These are phyloP conservation scores for Staphylotrichum tortipilum DNA, from an alignment of 495 filamentous ascomycete species.

Conservation along the genomic window DNA sequence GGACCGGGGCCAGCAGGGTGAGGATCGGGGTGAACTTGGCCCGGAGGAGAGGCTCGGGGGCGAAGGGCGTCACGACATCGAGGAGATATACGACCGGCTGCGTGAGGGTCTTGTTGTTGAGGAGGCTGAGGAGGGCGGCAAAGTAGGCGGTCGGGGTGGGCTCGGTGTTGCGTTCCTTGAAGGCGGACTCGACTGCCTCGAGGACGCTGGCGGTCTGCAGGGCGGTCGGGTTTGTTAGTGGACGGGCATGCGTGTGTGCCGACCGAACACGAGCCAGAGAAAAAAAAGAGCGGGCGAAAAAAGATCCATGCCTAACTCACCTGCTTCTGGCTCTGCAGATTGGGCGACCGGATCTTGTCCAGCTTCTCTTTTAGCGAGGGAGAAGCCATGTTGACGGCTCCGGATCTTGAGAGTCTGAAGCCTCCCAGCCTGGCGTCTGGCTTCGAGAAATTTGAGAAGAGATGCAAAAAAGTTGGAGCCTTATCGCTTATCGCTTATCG, in stretches of 20 bases:
- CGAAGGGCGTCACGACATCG: constrained; percentile 74
- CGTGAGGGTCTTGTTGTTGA: constrained; percentile 78
- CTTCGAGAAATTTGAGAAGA: constrained; percentile 19
- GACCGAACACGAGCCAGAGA: too few species aligned
- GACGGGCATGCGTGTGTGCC: too few species aligned
- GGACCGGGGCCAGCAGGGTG: constrained; percentile 69
- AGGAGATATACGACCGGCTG: constrained; percentile 91
- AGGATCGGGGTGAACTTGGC: constrained; percentile 93
- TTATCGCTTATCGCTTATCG: constrained; percentile 18
- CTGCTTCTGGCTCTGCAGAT: constrained; percentile 90
- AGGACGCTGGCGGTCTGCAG: constrained; percentile 76
- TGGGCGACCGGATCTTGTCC: constrained; percentile 91
- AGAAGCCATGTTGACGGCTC: constrained; percentile 34
- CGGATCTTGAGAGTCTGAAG: constrained; percentile 8
- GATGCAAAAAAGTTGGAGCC: constrained; percentile 23
- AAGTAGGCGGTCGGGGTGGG: constrained; percentile 86
- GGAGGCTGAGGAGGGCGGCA: constrained; percentile 84
- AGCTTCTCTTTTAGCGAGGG: constrained; percentile 81
- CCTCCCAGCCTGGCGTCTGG: constrained; percentile 8
- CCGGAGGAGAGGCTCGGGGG: constrained; percentile 75
- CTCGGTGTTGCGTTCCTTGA: constrained; percentile 74
- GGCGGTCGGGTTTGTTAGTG: constrained; percentile 5
- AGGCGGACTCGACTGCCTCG: constrained; percentile 82
- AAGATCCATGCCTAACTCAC: constrained; percentile 34
- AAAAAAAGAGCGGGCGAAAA: background rate